phyloP scores from a whole-genome alignment of 495 filamentous ascomycete species.

The Penicillium pancosmium region DNA sequence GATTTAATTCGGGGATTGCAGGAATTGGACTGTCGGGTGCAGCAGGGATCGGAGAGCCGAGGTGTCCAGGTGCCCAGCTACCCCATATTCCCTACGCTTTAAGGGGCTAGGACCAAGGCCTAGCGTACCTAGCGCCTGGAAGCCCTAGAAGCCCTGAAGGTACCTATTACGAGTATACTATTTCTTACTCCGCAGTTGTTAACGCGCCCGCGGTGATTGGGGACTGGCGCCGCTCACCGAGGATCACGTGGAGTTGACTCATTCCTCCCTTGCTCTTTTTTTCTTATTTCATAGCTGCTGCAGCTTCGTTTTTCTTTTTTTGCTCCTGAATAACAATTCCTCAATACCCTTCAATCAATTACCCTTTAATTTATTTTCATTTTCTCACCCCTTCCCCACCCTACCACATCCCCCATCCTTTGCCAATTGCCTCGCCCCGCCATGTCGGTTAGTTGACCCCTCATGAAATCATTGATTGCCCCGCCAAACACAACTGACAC shows the following conservation, averaged over 20 bases:
- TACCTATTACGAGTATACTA: not conserved
- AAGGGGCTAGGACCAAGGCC: not conserved
- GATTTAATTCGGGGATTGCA: conserved; percentile 36
- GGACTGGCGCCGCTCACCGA: conserved; percentile 20
- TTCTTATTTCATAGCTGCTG: conserved; percentile 7
- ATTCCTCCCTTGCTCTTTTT: conserved; percentile 21
- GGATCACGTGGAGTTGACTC: conserved; percentile 33
- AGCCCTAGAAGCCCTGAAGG: too few relatives aligned
- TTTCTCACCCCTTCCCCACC: not conserved
- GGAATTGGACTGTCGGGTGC: conserved; percentile 30
- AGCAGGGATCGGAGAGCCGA: conserved; percentile 15
- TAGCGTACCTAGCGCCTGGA: not conserved
- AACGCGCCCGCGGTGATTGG: conserved; percentile 24
- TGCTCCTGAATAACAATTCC: conserved; percentile 5
- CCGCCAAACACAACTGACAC: not conserved
- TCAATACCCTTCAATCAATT: conserved; percentile 1
- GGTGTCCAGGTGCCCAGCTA: not conserved
- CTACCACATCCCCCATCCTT: not conserved
- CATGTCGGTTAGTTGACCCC: conserved; percentile 48
- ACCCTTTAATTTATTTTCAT: not conserved
- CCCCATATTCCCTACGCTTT: not conserved
- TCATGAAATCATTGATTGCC: conserved; percentile 12
- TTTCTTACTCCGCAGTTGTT: conserved; percentile 14
- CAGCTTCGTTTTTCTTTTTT: not conserved
- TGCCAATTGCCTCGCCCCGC: conserved; percentile 21